These are phyloP conservation scores for Neocatenulostroma microsporum DNA, from an alignment of 2,329 filamentous ascomycete species.

Conservation along the genomic window DNA sequence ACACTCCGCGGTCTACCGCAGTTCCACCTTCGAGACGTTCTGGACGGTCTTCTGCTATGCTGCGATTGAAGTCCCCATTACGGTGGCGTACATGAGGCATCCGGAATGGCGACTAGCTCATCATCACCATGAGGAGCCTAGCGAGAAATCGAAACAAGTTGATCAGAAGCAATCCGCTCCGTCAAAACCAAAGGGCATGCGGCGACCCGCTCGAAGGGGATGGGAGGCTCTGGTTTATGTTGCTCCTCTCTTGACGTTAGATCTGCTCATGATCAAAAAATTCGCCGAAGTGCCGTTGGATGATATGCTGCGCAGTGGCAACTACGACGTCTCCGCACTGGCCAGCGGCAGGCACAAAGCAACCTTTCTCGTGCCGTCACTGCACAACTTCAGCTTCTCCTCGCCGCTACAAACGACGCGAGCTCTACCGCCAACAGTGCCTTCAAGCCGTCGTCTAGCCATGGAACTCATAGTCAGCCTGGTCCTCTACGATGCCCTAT, in stretches of 20 bases:
- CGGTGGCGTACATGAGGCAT: slow-evolving; percentile 14
- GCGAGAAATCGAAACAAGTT: neutral
- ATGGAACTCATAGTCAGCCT: slow-evolving; percentile 19
- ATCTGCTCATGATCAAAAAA: slow-evolving; percentile 27
- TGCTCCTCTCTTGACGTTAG: slow-evolving; percentile 19
- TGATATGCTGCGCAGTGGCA: slow-evolving; percentile 18
- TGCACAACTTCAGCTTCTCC: slow-evolving; percentile 18
- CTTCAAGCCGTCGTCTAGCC: slow-evolving; percentile 18
- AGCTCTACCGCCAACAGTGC: slow-evolving; percentile 16
- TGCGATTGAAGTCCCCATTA: slow-evolving; percentile 17
- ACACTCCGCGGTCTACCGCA: slow-evolving; percentile 13
- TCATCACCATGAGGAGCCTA: neutral
- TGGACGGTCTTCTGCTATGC: slow-evolving; percentile 22
- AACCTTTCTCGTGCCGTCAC: slow-evolving; percentile 18
- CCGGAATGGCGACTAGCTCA: slow-evolving; percentile 17
- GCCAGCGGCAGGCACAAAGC: slow-evolving; percentile 2
- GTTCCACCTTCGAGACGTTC: slow-evolving; percentile 23
- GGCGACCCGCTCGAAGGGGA: slow-evolving; percentile 16
- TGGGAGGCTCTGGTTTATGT: slow-evolving; percentile 18
- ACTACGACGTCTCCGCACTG: slow-evolving; percentile 12
- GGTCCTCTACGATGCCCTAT: slow-evolving; percentile 24
- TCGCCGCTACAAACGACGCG: slow-evolving; percentile 19
- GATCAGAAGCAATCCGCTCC: neutral
- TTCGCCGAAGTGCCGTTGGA: slow-evolving; percentile 19
- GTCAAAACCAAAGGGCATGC: slow-evolving; percentile 15